phyloP scores from a whole-genome alignment of 352 stramenopile genomes.

The Aphanomyces euteiches region DNA sequence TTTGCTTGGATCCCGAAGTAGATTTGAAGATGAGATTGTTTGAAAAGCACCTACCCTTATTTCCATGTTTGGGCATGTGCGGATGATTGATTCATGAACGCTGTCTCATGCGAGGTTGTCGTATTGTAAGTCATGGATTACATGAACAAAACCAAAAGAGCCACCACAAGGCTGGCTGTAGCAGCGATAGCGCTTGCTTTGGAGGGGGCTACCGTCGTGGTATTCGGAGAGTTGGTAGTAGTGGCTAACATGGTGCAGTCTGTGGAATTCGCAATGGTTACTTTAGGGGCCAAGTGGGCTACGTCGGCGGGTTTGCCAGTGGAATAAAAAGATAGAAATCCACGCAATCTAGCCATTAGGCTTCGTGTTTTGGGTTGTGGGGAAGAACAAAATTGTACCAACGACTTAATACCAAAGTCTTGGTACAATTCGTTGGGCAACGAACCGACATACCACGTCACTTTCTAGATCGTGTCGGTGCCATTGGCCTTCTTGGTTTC shows the following conservation, averaged over 20 bases:
- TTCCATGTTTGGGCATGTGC: too few relatives aligned
- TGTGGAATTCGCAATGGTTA: conserved; percentile 16
- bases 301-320: conserved; percentile 18
- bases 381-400: conserved; percentile 21
- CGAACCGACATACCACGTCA: conserved; percentile 25
- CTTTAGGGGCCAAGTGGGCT: conserved; percentile 15
- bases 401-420: conserved; percentile 27
- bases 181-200: conserved; percentile 2
- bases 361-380: conserved; percentile 16
- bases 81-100: too few relatives aligned
- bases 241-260: neutral
- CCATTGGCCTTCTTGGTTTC: neutral
- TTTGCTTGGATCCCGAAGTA: too few relatives aligned
- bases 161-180: neutral
- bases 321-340: conserved; percentile 15
- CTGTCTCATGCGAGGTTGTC: too few relatives aligned
- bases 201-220: neutral
- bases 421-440: conserved; percentile 16
- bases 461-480: neutral
- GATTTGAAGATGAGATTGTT: too few relatives aligned
- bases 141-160: too few relatives aligned
- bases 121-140: too few relatives aligned
- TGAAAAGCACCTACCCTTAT: too few relatives aligned
- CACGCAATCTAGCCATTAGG: conserved; percentile 16
- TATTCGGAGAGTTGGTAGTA: neutral